Evolutionary conservation across 176 grass and related monocot genomes (phyloP).

Genomic region (Oryza officinalis): DNA sequence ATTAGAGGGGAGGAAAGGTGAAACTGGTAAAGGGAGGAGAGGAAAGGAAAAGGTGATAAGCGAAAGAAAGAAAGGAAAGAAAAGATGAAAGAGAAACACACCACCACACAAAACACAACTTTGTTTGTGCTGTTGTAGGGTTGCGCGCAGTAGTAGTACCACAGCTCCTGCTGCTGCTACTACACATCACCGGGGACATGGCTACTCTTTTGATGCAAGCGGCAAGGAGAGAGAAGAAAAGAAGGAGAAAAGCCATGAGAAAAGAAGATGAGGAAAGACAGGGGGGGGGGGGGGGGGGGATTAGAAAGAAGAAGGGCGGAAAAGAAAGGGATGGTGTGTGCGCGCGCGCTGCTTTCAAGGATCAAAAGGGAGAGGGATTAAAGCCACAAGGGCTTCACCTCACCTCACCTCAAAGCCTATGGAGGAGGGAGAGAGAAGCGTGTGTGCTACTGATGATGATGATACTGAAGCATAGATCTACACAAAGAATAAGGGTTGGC

Average conservation of each 20-base stretch:
- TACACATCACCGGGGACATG: conserved; percentile 61
- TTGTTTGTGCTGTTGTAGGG: conserved; percentile 81
- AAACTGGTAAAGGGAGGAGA: conserved; percentile 16
- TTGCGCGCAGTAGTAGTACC: conserved; percentile 39
- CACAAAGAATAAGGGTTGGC: conserved; percentile 35
- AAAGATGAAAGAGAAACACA: conserved; percentile 72
- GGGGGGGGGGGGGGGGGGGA: too few relatives aligned
- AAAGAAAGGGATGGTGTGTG: conserved; percentile 64
- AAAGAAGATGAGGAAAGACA: conserved; percentile 35
- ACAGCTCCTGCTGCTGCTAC: conserved; percentile 28
- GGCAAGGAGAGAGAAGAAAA: conserved; percentile 59
- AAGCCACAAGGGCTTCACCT: conserved; percentile 54
- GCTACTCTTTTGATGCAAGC: conserved; percentile 66
- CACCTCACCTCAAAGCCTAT: conserved; percentile 53
- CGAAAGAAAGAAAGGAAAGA: conserved; percentile 29
- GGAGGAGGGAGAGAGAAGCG: conserved; percentile 41
- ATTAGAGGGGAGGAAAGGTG: conserved; percentile 47
- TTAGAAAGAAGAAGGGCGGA: conserved; percentile 58
- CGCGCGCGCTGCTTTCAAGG: conserved; percentile 67
- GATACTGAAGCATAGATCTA: conserved; percentile 59
- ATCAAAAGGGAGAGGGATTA: conserved; percentile 72
- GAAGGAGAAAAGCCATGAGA: conserved; percentile 60
- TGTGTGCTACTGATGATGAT: conserved; percentile 46
- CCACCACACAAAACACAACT: conserved; percentile 60
- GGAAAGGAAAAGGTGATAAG: conserved; percentile 53